Evolutionary conservation across 1,284 basidiomycete genomes (phyloP).

Genomic region (Leccinum solheimii): DNA sequence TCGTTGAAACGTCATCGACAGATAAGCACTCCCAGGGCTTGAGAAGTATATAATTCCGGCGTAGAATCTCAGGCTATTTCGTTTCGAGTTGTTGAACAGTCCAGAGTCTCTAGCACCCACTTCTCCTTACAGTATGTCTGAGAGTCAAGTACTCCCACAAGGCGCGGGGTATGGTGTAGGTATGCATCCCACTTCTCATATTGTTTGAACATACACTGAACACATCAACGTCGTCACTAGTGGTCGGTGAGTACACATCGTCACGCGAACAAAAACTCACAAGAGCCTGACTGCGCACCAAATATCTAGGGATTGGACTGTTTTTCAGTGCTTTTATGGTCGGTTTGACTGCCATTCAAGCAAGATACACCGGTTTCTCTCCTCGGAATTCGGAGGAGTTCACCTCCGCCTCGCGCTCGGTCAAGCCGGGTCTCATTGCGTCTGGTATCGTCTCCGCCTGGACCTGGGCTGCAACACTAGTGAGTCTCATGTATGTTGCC

Average conservation of each 20-base stretch:
- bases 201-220: neutral
- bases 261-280: neutral
- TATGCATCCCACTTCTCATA: conserved; percentile 36
- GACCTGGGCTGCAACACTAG: conserved; percentile 81
- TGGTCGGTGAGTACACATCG: conserved; percentile 44
- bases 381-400: conserved; percentile 79
- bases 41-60: conserved; percentile 13
- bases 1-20: conserved; percentile 8
- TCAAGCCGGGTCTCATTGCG: conserved; percentile 89
- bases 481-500: conserved; percentile 32
- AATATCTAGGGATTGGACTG: conserved; percentile 67
- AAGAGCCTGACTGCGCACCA: neutral
- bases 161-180: conserved; percentile 85
- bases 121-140: conserved; percentile 24
- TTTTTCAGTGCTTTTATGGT: conserved; percentile 85
- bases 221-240: conserved; percentile 27
- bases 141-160: conserved; percentile 50
- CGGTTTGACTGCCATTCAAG: conserved; percentile 63
- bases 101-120: neutral
- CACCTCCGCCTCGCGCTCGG: conserved; percentile 75
- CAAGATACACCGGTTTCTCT: conserved; percentile 72
- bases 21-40: conserved; percentile 14
- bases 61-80: neutral
- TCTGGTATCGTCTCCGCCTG: conserved; percentile 85
- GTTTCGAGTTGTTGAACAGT: neutral